Evolutionary conservation across 2,329 filamentous ascomycete genomes (phyloP).

Genomic region (Ustulina deusta): DNA sequence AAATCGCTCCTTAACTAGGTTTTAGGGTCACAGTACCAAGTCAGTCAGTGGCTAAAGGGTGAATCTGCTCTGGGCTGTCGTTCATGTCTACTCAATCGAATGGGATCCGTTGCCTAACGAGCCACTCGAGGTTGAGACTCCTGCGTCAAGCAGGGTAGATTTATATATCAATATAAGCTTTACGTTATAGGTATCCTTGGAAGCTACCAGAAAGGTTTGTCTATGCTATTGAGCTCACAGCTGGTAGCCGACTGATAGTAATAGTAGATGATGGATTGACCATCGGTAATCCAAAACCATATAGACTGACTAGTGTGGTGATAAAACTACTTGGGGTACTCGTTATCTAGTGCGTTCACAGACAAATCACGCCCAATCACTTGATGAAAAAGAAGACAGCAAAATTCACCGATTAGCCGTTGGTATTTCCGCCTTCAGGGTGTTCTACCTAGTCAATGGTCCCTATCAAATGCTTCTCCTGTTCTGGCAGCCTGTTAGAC

Average conservation of each 20-base stretch:
- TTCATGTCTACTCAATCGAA: neutral
- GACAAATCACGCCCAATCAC: slow-evolving; percentile 1
- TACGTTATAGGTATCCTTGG: neutral
- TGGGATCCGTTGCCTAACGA: neutral
- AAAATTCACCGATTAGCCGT: slow-evolving; percentile 27
- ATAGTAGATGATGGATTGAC: neutral
- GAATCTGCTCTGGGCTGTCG: neutral
- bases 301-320: neutral
- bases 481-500: slow-evolving; percentile 10
- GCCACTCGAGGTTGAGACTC: neutral
- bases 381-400: neutral
- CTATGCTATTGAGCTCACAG: neutral
- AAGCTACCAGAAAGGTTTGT: neutral
- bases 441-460: slow-evolving; percentile 21
- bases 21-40: neutral
- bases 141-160: neutral
- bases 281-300: neutral
- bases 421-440: slow-evolving; percentile 16
- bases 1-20: neutral
- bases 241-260: neutral
- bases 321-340: neutral
- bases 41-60: neutral
- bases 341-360: neutral
- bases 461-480: slow-evolving; percentile 8
- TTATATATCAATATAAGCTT: neutral